A percentile compares a stretch with the other conserved stretches of the same genome.
These are phyloP conservation scores for Fusarium tupiense DNA, from an alignment of 2,329 filamentous ascomycete species.

Conservation along the genomic window DNA sequence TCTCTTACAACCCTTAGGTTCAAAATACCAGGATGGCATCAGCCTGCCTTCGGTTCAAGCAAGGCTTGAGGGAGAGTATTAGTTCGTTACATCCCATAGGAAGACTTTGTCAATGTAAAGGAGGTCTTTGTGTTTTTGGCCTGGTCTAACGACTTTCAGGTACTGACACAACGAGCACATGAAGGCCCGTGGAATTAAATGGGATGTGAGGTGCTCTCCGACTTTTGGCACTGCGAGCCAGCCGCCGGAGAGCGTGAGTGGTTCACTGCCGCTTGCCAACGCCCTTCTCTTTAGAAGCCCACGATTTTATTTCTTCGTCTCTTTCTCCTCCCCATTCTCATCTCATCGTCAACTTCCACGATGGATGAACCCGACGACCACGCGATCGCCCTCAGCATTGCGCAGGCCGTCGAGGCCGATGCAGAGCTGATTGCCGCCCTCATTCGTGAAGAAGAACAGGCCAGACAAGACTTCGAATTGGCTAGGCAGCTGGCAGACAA, in stretches of 20 bases:
- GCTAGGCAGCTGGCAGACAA: accelerated
- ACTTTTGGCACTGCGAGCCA: background rate
- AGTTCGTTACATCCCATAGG: no score
- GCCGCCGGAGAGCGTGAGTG: accelerated
- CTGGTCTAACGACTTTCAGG: no score
- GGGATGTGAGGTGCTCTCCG: background rate
- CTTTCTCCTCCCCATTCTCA: background rate
- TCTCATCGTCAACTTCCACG: accelerated
- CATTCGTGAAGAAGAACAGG: background rate
- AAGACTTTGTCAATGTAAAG: no score
- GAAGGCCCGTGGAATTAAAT: no score
- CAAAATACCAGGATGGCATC: no score
- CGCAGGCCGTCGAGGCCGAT: background rate
- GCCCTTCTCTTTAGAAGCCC: no score
- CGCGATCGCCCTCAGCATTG: background rate
- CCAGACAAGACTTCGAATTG: accelerated
- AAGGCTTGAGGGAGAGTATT: no score
- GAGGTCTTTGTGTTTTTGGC: no score
- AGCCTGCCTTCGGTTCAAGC: no score
- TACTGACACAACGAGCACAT: accelerated
- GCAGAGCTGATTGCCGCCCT: accelerated
- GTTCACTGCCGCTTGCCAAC: background rate
- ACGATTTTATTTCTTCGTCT: background rate
- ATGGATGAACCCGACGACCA: background rate
- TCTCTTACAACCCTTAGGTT: no score